Percentiles rank a stretch among this genome's conserved stretches.
phyloP scores from a whole-genome alignment of 371 early-diverging fungal species.

The Haplosporangium sp. region DNA sequence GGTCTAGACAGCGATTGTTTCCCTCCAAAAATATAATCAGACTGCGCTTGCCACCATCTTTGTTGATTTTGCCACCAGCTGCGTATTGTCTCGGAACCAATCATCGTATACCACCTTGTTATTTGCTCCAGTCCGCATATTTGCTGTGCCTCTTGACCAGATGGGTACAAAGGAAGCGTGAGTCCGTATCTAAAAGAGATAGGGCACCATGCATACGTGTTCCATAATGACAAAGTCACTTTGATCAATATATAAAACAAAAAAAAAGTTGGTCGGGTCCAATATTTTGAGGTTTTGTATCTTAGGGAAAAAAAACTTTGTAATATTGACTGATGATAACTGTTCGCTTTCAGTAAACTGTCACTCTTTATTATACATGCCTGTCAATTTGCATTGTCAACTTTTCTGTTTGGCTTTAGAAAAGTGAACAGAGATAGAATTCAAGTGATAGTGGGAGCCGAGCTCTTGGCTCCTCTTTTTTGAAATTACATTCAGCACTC shows the following conservation, averaged over 20 bases:
- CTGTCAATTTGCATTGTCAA: too few relatives aligned
- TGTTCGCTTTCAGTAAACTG: too few relatives aligned
- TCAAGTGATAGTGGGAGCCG: constrained; percentile 3
- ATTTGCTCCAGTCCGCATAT: not conserved
- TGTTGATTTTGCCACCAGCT: constrained; percentile 2
- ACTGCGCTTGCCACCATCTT: constrained; percentile 6
- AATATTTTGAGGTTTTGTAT: too few relatives aligned
- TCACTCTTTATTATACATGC: not conserved
- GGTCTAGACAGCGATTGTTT: not conserved
- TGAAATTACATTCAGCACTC: not conserved
- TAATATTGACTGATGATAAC: too few relatives aligned
- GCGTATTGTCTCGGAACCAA: not conserved
- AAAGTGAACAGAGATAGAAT: constrained; percentile 2
- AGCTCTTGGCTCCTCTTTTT: not conserved
- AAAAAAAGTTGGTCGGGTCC: too few relatives aligned
- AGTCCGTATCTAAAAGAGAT: not conserved
- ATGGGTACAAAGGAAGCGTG: not conserved
- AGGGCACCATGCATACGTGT: not conserved
- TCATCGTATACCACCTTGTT: not conserved
- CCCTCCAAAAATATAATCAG: constrained; percentile 2
- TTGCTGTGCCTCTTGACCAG: not conserved
- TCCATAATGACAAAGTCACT: not conserved
- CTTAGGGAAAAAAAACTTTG: too few relatives aligned
- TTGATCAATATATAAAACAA: too few relatives aligned
- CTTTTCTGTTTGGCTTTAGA: too few relatives aligned